Evolutionary conservation across 257 asterid genomes (phyloP), one percentile per base, ranked within the genome.

Genomic region (Prunella vulgaris): DNA sequence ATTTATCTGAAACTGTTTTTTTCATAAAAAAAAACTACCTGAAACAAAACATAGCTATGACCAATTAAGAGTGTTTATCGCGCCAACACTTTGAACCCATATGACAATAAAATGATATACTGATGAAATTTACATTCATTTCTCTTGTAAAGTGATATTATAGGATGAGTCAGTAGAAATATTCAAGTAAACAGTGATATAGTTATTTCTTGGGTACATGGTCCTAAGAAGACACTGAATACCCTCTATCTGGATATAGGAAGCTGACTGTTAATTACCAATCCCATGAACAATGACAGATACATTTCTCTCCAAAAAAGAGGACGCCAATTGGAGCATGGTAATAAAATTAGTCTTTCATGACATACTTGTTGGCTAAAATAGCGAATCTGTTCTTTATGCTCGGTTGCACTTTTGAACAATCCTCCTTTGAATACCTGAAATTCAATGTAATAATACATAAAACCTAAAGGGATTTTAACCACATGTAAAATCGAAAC

Each of bases 401-500:
- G 90, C 75, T 93, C 97, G 17, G 98, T 93, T 42, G 97, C 98
- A 74, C 95, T 88, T 87, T 88, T 90, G 84, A 93, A 93, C 74
- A 93, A 85, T 56, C 98, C 98, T 22, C 97, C 98, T 79, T 93
- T 93, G 81, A 78, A 93, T 71, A 93, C 92, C 98, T 93, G 90
- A 35, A 8, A 70, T 53, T 72, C 30, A 13, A 63, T 7, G 42
- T 42, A 18, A n/a, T 13, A 59, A 59, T 14, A 28, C 28, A 7
- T n/a, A 40, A 6, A 57, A 77, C 68, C 53, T 53, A 38, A 58
- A 7, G 4, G 22, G 56, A 7, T 12, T 6, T 25, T 49, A 49
- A 49, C 18, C 27, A 17, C 1, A 20, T 10, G n/a, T 17, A 52
- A 69, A 60, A 32, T 25, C 28, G 30, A 12, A 53, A 61, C 49